A percentile compares a stretch with the other conserved stretches of the same genome.
Conservation (phyloP, 129 eudicot genomes). For the Logfia minima region DNA sequence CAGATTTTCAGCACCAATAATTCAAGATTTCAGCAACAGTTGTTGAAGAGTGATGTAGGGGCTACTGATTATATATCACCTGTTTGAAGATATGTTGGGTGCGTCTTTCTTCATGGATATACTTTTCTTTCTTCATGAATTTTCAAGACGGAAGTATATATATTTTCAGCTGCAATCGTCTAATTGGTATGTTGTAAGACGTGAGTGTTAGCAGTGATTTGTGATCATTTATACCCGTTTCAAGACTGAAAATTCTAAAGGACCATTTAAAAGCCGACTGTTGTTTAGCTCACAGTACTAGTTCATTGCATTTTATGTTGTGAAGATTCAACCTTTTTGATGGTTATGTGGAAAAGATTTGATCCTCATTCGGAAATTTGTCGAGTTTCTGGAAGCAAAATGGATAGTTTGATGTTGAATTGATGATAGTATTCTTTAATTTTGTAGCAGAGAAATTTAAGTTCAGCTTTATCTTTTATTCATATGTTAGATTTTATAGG, state of each 20-base stretch:
- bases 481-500: constrained; percentile 30
- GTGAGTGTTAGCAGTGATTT: background rate
- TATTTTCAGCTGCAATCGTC: background rate
- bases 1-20: background rate
- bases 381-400: constrained; percentile 20
- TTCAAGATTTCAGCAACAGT: background rate
- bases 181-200: background rate
- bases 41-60: background rate
- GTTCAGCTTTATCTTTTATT: constrained; percentile 28
- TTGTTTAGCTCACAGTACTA: background rate
- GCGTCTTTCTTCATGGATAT: background rate
- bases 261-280: background rate
- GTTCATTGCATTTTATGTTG: background rate
- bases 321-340: constrained; percentile 11
- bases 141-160: too few species aligned
- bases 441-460: constrained; percentile 33
- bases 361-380: constrained; percentile 18
- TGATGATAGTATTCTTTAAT: constrained; percentile 35
- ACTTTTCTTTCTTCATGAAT: too few species aligned
- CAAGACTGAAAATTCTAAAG: background rate
- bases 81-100: background rate
- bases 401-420: constrained; percentile 24
- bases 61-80: background rate
- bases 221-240: background rate
- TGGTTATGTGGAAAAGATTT: background rate